Percentiles rank a stretch among this genome's conserved stretches.
phyloP scores from a whole-genome alignment of 768 basidiomycete genomes.

The Boletellus sp. region DNA sequence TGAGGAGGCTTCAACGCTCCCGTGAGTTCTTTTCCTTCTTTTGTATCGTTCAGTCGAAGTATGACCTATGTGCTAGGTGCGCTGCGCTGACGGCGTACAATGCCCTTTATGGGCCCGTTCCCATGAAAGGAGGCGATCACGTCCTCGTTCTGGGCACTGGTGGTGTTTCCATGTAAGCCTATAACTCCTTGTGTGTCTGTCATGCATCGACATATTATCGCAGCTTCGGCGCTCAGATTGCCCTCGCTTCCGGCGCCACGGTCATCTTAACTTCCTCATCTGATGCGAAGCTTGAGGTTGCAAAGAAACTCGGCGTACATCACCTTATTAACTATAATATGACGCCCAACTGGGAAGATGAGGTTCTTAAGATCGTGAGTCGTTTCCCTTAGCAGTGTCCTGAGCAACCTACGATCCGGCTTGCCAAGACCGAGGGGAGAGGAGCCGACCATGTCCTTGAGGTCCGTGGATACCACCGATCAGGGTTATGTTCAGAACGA shows the following conservation, averaged over 20 bases:
- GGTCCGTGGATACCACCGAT: background rate
- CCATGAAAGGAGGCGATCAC: constrained; percentile 55
- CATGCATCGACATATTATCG: constrained; percentile 5
- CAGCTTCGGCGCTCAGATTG: constrained; percentile 58
- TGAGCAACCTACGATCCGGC: background rate
- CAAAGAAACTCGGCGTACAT: constrained; percentile 47
- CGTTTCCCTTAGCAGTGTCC: background rate
- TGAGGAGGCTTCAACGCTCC: constrained; percentile 63
- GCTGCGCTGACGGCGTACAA: constrained; percentile 65
- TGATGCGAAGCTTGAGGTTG: constrained; percentile 56
- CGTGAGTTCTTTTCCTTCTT: constrained; percentile 34
- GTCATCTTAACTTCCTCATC: constrained; percentile 69
- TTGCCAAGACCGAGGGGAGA: constrained; percentile 27
- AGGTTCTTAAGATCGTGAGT: constrained; percentile 44
- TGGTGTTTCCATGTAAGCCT: constrained; percentile 50
- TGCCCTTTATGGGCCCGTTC: constrained; percentile 43
- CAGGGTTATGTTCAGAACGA: background rate
- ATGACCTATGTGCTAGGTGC: constrained; percentile 39
- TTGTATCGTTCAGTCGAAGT: background rate
- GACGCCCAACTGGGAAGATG: constrained; percentile 54
- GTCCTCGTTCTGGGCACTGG: constrained; percentile 57
- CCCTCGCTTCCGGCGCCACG: constrained; percentile 56
- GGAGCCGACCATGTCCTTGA: constrained; percentile 37
- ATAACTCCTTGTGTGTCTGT: background rate
- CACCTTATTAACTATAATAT: constrained; percentile 62